Percentiles rank a stretch among this genome's conserved stretches.
These are phyloP conservation scores for Aspergillus campestris DNA, from an alignment of 495 filamentous ascomycete genomes.

Conservation along the genomic window DNA sequence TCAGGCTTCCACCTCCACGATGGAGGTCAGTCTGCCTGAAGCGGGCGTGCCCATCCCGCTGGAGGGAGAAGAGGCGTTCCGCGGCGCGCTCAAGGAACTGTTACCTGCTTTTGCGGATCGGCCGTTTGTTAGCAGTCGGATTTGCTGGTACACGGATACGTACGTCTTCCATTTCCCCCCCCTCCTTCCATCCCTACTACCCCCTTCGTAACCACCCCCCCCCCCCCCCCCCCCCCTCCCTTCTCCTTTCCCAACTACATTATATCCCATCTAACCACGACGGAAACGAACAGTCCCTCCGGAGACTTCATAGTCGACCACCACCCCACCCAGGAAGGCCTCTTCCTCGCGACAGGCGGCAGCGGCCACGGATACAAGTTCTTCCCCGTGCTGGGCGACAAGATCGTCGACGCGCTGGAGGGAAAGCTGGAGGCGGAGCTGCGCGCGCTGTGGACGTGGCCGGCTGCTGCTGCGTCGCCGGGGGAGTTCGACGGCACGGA, in stretches of 20 bases:
- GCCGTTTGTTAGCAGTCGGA: slow-evolving; percentile 57
- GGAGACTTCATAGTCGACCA: slow-evolving; percentile 76
- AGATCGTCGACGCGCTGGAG: slow-evolving; percentile 60
- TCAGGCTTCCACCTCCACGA: slow-evolving; percentile 13
- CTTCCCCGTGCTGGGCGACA: slow-evolving; percentile 73
- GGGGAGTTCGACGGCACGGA: slow-evolving; percentile 41
- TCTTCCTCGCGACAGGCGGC: slow-evolving; percentile 79
- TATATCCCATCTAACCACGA: not conserved
- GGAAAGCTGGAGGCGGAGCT: slow-evolving; percentile 49
- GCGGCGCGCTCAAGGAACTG: slow-evolving; percentile 51
- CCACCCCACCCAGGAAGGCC: slow-evolving; percentile 54
- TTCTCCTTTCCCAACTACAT: not conserved
- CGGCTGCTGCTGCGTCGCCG: slow-evolving; percentile 17
- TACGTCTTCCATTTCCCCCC: slow-evolving; percentile 14
- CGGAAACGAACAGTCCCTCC: slow-evolving; percentile 36
- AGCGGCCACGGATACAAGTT: slow-evolving; percentile 89
- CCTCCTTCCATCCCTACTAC: not conserved
- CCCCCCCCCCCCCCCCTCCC: not conserved
- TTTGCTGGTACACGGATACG: slow-evolving; percentile 92
- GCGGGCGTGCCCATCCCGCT: slow-evolving; percentile 36
- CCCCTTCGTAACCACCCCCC: not conserved
- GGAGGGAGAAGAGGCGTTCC: slow-evolving; percentile 55
- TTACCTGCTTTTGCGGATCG: slow-evolving; percentile 55
- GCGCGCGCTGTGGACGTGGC: slow-evolving; percentile 62
- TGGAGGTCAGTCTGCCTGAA: slow-evolving; percentile 36